A percentile compares a stretch with the other conserved stretches of the same genome.
Evolutionary conservation across 192 early-diverging fungal species (phyloP).

Genomic region (Nowakowskiella sp.): DNA sequence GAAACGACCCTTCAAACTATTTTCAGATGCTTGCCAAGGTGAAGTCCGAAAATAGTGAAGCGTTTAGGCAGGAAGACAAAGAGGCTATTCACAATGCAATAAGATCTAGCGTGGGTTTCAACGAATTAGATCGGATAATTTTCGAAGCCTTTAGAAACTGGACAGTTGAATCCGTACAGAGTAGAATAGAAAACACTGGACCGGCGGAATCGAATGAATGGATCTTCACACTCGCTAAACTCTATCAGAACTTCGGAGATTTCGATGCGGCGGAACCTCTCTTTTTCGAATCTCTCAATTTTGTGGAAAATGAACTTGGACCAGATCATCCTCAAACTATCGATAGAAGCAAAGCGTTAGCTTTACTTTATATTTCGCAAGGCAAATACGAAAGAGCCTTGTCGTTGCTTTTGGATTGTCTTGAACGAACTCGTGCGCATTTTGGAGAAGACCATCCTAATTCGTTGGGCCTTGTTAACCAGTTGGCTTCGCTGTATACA

Average conservation of each 20-base stretch:
- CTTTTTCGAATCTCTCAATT: neutral
- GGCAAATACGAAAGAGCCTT: no score
- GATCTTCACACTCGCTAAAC: neutral
- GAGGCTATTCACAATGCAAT: neutral
- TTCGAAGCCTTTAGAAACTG: neutral
- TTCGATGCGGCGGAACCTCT: slow-evolving; percentile 14
- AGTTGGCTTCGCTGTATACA: slow-evolving; percentile 10
- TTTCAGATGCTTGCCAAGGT: no score
- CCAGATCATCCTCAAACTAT: no score
- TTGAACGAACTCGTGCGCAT: slow-evolving; percentile 4
- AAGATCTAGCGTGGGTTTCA: neutral
- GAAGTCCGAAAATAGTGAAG: no score
- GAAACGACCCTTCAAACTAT: no score
- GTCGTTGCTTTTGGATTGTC: no score
- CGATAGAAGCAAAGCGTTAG: no score
- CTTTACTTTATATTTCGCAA: no score
- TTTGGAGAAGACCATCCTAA: slow-evolving; percentile 15
- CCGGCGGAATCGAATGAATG: neutral
- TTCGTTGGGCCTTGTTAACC: slow-evolving; percentile 3
- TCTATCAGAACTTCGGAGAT: slow-evolving; percentile 7
- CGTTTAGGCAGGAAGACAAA: no score
- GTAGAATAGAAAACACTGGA: neutral
- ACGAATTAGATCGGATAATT: neutral
- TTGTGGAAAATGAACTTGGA: slow-evolving; percentile 3
- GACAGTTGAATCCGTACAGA: neutral